Conservation (phyloP, 257 asterid genomes). For the Eustoma russellianum region DNA sequence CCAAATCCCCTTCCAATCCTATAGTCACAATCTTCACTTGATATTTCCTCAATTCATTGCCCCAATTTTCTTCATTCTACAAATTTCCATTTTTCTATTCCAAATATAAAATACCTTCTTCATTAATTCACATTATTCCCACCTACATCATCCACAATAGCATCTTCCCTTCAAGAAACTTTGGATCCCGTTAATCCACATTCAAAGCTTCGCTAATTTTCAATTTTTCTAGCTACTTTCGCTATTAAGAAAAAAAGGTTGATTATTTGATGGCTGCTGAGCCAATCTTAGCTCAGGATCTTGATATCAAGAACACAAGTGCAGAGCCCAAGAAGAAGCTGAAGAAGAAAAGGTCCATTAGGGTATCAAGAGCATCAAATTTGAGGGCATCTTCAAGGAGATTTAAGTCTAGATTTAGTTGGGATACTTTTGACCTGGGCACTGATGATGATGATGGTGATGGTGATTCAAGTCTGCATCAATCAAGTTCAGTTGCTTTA, state of each 20-base stretch:
- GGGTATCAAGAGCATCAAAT: conserved; percentile 14
- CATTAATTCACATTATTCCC: background rate
- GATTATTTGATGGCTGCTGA: conserved; percentile 26
- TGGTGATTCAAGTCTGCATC: conserved; percentile 6
- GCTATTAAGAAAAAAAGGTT: too few relatives aligned
- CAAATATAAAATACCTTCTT: background rate
- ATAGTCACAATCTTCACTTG: background rate
- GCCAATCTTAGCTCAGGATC: conserved; percentile 14
- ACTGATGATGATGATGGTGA: background rate
- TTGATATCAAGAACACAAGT: conserved; percentile 15
- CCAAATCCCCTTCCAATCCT: conserved; percentile 1
- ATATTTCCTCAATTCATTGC: background rate
- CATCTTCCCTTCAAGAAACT: conserved; percentile 1
- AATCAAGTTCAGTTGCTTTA: conserved; percentile 25
- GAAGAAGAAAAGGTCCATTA: conserved; percentile 19
- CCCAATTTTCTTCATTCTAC: background rate
- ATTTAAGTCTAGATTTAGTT: conserved; percentile 15
- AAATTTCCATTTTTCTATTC: background rate
- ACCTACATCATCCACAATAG: conserved; percentile 2
- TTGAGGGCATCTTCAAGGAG: conserved; percentile 16
- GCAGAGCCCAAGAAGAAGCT: conserved; percentile 17
- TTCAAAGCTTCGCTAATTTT: background rate
- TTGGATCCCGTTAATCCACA: background rate
- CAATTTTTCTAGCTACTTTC: background rate
- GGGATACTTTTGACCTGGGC: conserved; percentile 14